Base-by-base conservation (phyloP, 495 filamentous ascomycete genomes). In the Cairneyella variabilis region DNA sequence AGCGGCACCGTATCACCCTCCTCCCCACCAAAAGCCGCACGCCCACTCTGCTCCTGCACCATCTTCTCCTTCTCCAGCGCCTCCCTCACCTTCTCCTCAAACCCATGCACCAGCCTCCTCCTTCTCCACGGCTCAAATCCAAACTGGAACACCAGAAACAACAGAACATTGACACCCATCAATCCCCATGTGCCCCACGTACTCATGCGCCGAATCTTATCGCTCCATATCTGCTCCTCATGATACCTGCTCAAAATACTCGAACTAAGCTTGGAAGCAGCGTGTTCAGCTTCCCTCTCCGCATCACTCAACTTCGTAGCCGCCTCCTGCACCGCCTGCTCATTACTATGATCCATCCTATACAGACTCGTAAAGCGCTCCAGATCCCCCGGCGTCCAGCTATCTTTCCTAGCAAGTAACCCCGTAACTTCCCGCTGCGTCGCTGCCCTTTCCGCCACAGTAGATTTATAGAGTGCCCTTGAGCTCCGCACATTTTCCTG, bases 141-240 rank as follows among this genome's bases (percentile, higher is more conserved):
- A 60, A 95, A 84, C 71, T 97, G 89, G 62, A 95, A 83, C 40
- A 91, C 78, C 38, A 98, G 67, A 66, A 98, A 91, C 34, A 98
- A 66, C 34, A 97, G 67, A 2, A 97, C 85, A 61, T 98, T 98
- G 38, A 97, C 78, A 6, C 93, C 91, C 93, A 98, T 97, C 58
- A 98, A 70, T 0, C 93, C 93, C 85, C 95, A 97, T 2, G 93
- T 98, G 20, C 93, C 91, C 93, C 93, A 98, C 4, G 93, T 97
- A 60, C 84, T 89, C 80, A 96, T 96, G 53, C 93, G 75, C 37
- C 93, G 79, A 65, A 98, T 98, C 64, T 95, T 93, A 64, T 98
- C 93, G 61, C 87, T 92, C 93, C 93, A 98, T 41, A 98, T 96
- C 75, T 98, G 93, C 70, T 98, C 93, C 69, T 98, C 93, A 70